phyloP scores from a whole-genome alignment of 495 filamentous ascomycete species.

The Monascus purpureus region DNA sequence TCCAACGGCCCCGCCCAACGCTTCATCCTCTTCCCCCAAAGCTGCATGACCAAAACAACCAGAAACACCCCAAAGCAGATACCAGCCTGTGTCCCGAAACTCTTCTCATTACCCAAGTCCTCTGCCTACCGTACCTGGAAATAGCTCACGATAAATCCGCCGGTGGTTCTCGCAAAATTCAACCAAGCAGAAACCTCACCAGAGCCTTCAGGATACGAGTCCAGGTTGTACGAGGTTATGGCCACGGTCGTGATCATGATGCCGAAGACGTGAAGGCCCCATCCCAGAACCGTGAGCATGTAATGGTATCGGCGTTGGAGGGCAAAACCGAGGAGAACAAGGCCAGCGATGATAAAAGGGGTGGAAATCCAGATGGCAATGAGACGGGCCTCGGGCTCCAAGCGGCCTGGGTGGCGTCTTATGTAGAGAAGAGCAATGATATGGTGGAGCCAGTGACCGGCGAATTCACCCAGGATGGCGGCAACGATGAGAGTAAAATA shows the following conservation, averaged over 20 bases:
- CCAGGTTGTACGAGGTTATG: slow-evolving; percentile 45
- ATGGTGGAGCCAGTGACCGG: slow-evolving; percentile 50
- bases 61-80: slow-evolving; percentile 25
- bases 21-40: slow-evolving; percentile 30
- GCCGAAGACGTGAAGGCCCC: slow-evolving; percentile 42
- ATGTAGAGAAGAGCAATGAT: slow-evolving; percentile 32
- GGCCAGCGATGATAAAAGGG: slow-evolving; percentile 34
- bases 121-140: slow-evolving; percentile 30
- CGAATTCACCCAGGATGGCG: slow-evolving; percentile 35
- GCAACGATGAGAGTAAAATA: slow-evolving; percentile 47
- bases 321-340: slow-evolving; percentile 42
- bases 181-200: slow-evolving; percentile 44
- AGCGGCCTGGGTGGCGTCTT: slow-evolving; percentile 32
- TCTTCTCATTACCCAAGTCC: slow-evolving; percentile 14
- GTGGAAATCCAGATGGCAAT: slow-evolving; percentile 33
- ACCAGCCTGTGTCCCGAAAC: slow-evolving; percentile 37
- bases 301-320: slow-evolving; percentile 40
- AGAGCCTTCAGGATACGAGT: slow-evolving; percentile 41
- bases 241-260: slow-evolving; percentile 53
- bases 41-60: slow-evolving; percentile 28
- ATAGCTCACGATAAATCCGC: slow-evolving; percentile 39
- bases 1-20: slow-evolving; percentile 9
- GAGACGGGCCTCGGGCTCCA: slow-evolving; percentile 47
- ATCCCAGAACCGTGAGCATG: slow-evolving; percentile 39
- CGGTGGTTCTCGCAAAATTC: slow-evolving; percentile 29